These are phyloP conservation scores for Colletotrichum sp. DNA, from an alignment of 2,329 filamentous ascomycete species.

Conservation along the genomic window DNA sequence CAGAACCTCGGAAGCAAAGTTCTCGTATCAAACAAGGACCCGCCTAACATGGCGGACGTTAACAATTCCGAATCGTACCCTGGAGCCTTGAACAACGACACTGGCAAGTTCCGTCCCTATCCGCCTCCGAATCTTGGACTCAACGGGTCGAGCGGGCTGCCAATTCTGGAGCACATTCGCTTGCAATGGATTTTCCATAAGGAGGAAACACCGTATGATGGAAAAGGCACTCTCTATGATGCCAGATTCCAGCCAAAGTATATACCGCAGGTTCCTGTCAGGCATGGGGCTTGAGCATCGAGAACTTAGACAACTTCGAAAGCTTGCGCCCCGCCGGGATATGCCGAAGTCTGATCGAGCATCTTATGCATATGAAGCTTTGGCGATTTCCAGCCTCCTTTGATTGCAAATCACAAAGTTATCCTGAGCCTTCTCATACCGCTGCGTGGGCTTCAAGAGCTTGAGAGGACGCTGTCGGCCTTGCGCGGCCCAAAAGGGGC, in stretches of 20 bases:
- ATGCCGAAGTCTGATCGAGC: background rate
- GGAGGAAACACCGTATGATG: slow-evolving; percentile 48
- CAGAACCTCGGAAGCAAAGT: slow-evolving; percentile 33
- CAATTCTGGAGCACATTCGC: slow-evolving; percentile 37
- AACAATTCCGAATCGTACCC: slow-evolving; percentile 48
- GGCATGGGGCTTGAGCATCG: slow-evolving; percentile 13
- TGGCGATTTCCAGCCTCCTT: background rate
- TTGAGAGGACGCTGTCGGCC: background rate
- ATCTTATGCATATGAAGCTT: background rate
- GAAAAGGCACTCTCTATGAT: slow-evolving; percentile 47
- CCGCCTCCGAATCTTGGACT: slow-evolving; percentile 49
- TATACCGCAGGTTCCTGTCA: slow-evolving; percentile 31
- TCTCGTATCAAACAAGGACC: slow-evolving; percentile 38
- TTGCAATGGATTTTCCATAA: slow-evolving; percentile 32
- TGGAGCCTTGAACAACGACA: slow-evolving; percentile 42
- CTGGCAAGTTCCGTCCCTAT: slow-evolving; percentile 31
- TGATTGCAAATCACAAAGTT: background rate
- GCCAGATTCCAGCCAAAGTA: slow-evolving; percentile 45
- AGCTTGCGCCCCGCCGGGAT: background rate
- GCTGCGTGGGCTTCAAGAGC: background rate
- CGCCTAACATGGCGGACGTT: slow-evolving; percentile 35
- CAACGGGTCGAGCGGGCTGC: slow-evolving; percentile 46
- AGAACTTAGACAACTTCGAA: background rate
- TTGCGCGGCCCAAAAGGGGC: background rate
- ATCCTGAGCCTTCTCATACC: background rate